Evolutionary conservation across 148 eudicot genomes (phyloP).

Genomic region (Chenopodium suecicum): DNA sequence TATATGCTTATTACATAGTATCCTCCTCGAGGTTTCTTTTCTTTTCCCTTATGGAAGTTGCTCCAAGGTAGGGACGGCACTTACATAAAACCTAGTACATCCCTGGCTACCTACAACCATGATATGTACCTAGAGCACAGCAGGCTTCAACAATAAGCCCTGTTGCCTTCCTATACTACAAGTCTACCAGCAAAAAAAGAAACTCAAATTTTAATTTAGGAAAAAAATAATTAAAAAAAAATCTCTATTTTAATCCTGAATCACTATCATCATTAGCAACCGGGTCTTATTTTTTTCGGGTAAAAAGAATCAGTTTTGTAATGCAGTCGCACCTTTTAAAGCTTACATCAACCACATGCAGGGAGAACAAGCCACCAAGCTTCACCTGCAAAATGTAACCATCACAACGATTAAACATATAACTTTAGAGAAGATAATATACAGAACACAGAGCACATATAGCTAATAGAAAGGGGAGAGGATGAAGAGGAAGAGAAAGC

Average conservation of each 20-base stretch:
- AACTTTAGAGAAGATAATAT: neutral
- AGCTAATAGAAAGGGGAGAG: neutral
- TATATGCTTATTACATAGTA: conserved; percentile 12
- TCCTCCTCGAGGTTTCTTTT: conserved; percentile 2
- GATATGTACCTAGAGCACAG: conserved; percentile 16
- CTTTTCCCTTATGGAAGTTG: neutral
- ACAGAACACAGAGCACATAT: neutral
- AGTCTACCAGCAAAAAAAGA: neutral
- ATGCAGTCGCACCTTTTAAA: neutral
- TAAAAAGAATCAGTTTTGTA: neutral
- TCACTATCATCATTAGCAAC: neutral
- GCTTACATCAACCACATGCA: neutral
- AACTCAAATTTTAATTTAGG: no score
- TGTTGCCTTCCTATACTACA: conserved; percentile 20
- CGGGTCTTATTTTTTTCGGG: no score
- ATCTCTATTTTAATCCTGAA: conserved; percentile 7
- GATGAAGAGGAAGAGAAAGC: neutral
- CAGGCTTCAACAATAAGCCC: conserved; percentile 12
- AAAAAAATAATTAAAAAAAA: neutral
- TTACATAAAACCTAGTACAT: conserved; percentile 1
- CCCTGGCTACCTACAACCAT: conserved; percentile 3
- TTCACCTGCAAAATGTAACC: conserved; percentile 28
- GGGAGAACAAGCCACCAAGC: conserved; percentile 3
- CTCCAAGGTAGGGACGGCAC: conserved; percentile 7
- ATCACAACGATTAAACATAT: neutral